Base-by-base conservation (phyloP, 345 rosid genomes). In the Heritiera fomes region DNA sequence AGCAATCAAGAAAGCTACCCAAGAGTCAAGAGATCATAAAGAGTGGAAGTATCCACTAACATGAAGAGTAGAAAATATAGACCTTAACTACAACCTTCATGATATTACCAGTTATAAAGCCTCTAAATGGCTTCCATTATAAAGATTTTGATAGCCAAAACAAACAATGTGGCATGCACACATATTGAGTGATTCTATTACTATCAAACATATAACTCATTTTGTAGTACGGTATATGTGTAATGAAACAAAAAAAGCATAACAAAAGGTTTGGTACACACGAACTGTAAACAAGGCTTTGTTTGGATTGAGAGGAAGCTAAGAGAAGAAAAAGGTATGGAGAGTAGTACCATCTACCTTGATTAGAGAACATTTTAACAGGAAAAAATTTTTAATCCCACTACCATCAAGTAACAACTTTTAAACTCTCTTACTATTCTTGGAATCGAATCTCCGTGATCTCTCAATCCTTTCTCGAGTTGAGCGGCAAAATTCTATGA, bases 1-100 rank as follows among this genome's bases (percentile, higher is more conserved):
- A 46, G 15, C 20, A 59, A 60, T 77, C 40, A 80, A 65, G 65
- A 40, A 14, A 41, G 67, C 60, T 32, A 76, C 62, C 65, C 75
- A 13, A 56, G 58, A 56, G 46, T n/a, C 23, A 15, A 50, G 28
- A 17, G 73, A 28, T 56, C 58, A 74, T 20, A 30, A 45, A 52
- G 7, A 43, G 1, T 41, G 49, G 20, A 32, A 14, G 46, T 40
- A 47, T 67, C 38, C 18, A 53, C 14, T 43, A 59, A 66, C 23
- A 55, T 13, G 13, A 74, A 59, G 32, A 66, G 43, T 55, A 49
- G 38, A 34, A 32, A 43, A 71, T 11, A 64, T 7, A 12, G 53
- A n/a, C 66, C 66, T 58, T n/a, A 58, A 59, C 55, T 38, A 38
- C 20, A 74, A 23, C 65, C 43, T 55, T 0, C 50, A 38, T 6